These are phyloP conservation scores for Clonostachys byssicola DNA, from an alignment of 2,329 filamentous ascomycete species.

Conservation along the genomic window DNA sequence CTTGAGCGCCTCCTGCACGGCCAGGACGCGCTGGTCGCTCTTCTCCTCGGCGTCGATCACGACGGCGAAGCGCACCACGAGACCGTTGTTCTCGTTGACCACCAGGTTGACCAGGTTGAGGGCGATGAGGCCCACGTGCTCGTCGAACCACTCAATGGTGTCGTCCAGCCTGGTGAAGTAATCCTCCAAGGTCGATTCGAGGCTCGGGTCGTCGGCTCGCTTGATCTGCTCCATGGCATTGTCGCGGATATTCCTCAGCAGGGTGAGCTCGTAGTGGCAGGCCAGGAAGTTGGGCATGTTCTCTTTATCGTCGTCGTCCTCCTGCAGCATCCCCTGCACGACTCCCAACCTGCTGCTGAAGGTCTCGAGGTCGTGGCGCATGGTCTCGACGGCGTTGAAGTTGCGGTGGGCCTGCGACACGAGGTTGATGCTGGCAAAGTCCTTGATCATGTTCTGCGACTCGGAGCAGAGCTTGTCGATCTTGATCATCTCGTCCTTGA, in stretches of 20 bases:
- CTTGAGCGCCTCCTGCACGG: conserved; percentile 88
- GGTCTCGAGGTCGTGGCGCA: conserved; percentile 85
- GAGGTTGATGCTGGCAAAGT: conserved; percentile 89
- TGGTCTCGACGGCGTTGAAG: conserved; percentile 88
- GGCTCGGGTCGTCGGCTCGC: conserved; percentile 64
- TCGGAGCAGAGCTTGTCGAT: conserved; percentile 97
- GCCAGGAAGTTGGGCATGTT: conserved; percentile 88
- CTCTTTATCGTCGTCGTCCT: conserved; percentile 82
- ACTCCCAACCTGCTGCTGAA: conserved; percentile 75
- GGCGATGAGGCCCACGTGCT: conserved; percentile 84
- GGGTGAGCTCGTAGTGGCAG: conserved; percentile 88
- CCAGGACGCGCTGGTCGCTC: conserved; percentile 87
- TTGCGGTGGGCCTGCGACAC: conserved; percentile 94
- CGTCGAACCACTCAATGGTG: conserved; percentile 91
- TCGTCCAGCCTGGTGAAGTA: conserved; percentile 86
- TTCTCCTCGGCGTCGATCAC: conserved; percentile 96
- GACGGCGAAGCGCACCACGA: conserved; percentile 87
- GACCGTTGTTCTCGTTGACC: conserved; percentile 77
- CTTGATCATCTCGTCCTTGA: conserved; percentile 98
- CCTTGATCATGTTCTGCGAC: conserved; percentile 93
- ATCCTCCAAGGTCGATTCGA: conserved; percentile 81
- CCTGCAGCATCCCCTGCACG: conserved; percentile 73
- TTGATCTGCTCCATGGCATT: conserved; percentile 96
- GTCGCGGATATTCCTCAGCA: conserved; percentile 89
- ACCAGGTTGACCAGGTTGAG: conserved; percentile 87